Base-by-base conservation (phyloP, 805 yeast genomes). In the Barnettozyma wickerhamii region DNA sequence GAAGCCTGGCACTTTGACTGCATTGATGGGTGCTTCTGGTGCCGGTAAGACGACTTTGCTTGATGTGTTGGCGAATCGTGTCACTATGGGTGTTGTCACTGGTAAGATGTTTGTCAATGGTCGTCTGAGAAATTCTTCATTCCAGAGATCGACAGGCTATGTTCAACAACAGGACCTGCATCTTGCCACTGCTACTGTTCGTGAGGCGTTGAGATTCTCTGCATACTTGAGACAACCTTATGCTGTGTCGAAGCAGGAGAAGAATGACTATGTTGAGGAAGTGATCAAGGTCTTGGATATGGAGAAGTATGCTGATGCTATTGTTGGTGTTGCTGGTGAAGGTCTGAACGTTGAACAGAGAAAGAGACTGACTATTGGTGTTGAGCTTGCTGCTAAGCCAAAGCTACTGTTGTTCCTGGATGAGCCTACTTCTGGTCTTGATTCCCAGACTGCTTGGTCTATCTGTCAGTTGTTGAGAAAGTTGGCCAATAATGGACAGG, bases 101-200 rank as follows among this genome's bases (percentile, higher is more conserved):
- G 84, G 84, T 57, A 80, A 81, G 15, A 38, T 42, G 46, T 62
- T 77, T 59, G 85, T 81, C 27, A 78, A 82, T 59, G 89, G 88
- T 46, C 68, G 66, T 41, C 66, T 71, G 47, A 68, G 77, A 55
- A 83, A 76, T 53, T 62, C 69, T 33, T 76, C 85, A 5, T 82
- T 82, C 69, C 80, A 74, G 58, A 64, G 75, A 61, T 63, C 73
- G 0, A 54, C 59, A 34, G 82, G 55, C 50, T 83, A 82, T 55
- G 86, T 81, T 42, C 88, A 82, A 59, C 90, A 83, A 62, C 88
- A 81, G 55, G 89, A 82, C 72, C 63, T 83, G 43, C 89, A 83
- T 61, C 66, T 81, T 53, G 65, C 69, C 17, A 74, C 81, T 23
- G 68, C 81, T 14, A 81, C 88, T 34, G 88, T 82, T 15, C 75